Evolutionary conservation across 1,139 yeast genomes (phyloP), one percentile per base, ranked within the genome.

Genomic region (Nakaseomyces delphensis): DNA sequence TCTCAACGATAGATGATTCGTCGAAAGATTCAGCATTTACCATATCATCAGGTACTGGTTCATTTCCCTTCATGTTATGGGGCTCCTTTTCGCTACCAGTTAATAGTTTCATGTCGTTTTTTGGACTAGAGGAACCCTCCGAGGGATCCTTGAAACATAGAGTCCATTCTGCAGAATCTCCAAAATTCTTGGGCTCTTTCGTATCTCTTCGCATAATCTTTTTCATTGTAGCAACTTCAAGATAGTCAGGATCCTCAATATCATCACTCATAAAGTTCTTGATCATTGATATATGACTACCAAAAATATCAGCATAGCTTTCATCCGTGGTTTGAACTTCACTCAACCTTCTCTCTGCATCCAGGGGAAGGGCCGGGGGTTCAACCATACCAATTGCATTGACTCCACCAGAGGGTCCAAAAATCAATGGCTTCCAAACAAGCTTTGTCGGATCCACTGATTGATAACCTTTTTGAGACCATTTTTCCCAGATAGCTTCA

Each of bases 381-480:
- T 56, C 62, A 2, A 57, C 56, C 3, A 62, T 51, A 5, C 65
- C 64, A 18, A 63, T 59, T n/a, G 68, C 68, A 49, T 66, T 66
- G 8, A 83, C 79, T 8, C 93, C 94, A 23, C 91, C 85, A 1
- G 89, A 79, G 0, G 91, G 89, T 0, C 94, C 94, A 56, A 78
- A 74, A n/a, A 83, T 70, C 65, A 83, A 71, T 1, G 91, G 89
- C 52, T 81, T 83, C 95, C 96, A 86, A 14, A 84, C 50, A 13
- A 86, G 64, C 40, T 69, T 68, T 1, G 66, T 64, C 3, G 76
- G 73, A 36, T 79, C 69, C 13, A 86, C 58, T 21, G 60, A 62
- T 11, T 71, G 70, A 49, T 81, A 79, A 1, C 66, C 63, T 50
- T 83, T 84, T 3, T 61, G 44, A 43, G 73, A 71, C 84, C 89